Conservation (phyloP, 371 early-diverging fungal genomes). For the Mortierella polycephala region DNA sequence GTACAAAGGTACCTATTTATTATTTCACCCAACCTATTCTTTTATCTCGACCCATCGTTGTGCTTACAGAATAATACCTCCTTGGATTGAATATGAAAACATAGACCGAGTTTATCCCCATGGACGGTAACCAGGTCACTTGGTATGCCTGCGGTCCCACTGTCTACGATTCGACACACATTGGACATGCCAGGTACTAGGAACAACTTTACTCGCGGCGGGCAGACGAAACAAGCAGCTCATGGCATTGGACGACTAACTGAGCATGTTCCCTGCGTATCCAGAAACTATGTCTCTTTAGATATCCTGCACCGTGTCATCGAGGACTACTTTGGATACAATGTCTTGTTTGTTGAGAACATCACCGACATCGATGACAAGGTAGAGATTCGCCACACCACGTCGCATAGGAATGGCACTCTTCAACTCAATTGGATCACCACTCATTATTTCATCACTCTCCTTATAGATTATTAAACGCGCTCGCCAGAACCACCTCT, state of each 20-base stretch:
- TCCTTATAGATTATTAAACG: conserved; percentile 84
- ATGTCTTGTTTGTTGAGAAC: conserved; percentile 98
- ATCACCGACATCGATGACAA: conserved; percentile 99
- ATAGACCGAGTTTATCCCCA: conserved; percentile 90
- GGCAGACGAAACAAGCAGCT: too few species aligned
- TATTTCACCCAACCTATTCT: neutral
- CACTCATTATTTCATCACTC: neutral
- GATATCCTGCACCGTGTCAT: conserved; percentile 97
- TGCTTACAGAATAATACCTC: neutral
- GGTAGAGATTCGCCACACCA: conserved; percentile 49
- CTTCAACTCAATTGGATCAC: too few species aligned
- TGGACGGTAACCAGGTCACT: conserved; percentile 79
- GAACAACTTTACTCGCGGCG: too few species aligned
- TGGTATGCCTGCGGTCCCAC: conserved; percentile 99
- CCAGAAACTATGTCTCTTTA: conserved; percentile 92
- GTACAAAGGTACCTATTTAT: conserved; percentile 48
- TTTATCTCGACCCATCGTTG: too few species aligned
- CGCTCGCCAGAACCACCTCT: conserved; percentile 90
- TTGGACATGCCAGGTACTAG: conserved; percentile 94
- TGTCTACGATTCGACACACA: conserved; percentile 98
- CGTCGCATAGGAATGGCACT: neutral
- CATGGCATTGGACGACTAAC: conserved; percentile 4
- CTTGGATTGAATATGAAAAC: neutral
- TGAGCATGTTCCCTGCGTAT: neutral
- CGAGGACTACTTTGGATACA: conserved; percentile 96